Base-by-base conservation (phyloP, 331 rosid species). In the Pyrus hybrid region DNA sequence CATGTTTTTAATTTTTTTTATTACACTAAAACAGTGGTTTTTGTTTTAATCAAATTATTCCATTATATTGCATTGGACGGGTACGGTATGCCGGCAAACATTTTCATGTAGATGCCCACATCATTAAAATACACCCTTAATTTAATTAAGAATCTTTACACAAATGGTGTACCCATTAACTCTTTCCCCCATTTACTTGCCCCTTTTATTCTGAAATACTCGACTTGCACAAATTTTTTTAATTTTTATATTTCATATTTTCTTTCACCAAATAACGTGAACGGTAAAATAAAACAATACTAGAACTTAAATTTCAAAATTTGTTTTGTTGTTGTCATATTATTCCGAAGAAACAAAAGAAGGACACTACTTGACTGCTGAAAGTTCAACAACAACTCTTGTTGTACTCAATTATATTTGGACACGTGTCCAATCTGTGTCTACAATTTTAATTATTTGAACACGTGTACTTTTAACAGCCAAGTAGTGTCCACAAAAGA, bases 41-140 rank as follows among this genome's bases (percentile, higher is more conserved):
- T 13, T 47, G 54, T 47, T 47, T 47, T 47, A 47, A 47, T 47
- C 54, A 14, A 49, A 49, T 16, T 49, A 17, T 49, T 5, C 54
- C 54, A 49, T 49, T 77, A 79, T 82, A 67, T 76, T 69, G 70
- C 53, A 35, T 60, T 62, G 85, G 88, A 37, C 75, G 88, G 88
- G 85, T 79, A 74, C 68, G 91, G 84, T 77, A 72, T 85, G 86
- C 88, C 86, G 80, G 80, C 87, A 83, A 79, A 74, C 73, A 84
- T 79, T 82, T 85, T 74, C 70, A 77, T 49, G 54, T 79, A 63
- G 82, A 84, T 83, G 83, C 84, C 79, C 81, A 64, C 86, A 80
- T 82, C 73, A 83, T 81, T 73, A 76, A 65, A 67, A 56, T 70
- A 79, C 74, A 49, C 17, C 18, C 18, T 49, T 49, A 49, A 49